phyloP scores from a whole-genome alignment of 73 alveolate genomes.

The Breviolum minutum region DNA sequence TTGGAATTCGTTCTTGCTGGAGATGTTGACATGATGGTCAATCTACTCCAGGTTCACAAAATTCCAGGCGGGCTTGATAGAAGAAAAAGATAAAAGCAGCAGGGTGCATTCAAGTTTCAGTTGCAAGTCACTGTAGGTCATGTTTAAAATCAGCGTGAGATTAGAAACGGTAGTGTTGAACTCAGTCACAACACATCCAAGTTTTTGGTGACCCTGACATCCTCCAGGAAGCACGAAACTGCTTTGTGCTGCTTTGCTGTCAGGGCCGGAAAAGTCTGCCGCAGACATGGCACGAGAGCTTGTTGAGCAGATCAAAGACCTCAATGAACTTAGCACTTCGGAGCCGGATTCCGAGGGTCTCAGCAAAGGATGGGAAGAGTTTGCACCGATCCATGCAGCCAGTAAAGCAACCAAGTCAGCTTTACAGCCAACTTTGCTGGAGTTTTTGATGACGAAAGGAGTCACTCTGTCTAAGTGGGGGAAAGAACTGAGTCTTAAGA shows the following conservation, averaged over 20 bases:
- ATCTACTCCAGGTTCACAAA: background rate
- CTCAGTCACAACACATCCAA: too few species aligned
- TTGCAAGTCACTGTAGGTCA: background rate
- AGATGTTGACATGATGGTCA: slow-evolving; percentile 28
- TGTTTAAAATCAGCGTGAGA: too few species aligned
- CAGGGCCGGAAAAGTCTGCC: slow-evolving; percentile 28
- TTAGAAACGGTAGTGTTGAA: too few species aligned
- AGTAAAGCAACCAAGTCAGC: background rate
- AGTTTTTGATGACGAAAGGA: background rate
- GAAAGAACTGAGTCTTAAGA: slow-evolving; percentile 56
- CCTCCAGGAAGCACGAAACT: slow-evolving; percentile 47
- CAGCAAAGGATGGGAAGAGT: slow-evolving; percentile 48
- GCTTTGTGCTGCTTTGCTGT: slow-evolving; percentile 44
- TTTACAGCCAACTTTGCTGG: slow-evolving; percentile 21
- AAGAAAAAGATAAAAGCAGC: background rate
- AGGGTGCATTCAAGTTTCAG: background rate
- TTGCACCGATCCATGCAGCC: slow-evolving; percentile 81
- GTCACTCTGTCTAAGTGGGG: slow-evolving; percentile 66
- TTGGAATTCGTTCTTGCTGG: slow-evolving; percentile 50
- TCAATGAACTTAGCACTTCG: slow-evolving; percentile 13
- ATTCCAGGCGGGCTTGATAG: slow-evolving; percentile 23
- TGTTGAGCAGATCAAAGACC: background rate
- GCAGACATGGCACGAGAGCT: slow-evolving; percentile 11
- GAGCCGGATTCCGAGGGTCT: background rate
- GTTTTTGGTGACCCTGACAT: background rate